A percentile compares a stretch with the other conserved stretches of the same genome.
These are phyloP conservation scores for Apiospora koreana DNA, from an alignment of 2,329 filamentous ascomycete species.

Conservation along the genomic window DNA sequence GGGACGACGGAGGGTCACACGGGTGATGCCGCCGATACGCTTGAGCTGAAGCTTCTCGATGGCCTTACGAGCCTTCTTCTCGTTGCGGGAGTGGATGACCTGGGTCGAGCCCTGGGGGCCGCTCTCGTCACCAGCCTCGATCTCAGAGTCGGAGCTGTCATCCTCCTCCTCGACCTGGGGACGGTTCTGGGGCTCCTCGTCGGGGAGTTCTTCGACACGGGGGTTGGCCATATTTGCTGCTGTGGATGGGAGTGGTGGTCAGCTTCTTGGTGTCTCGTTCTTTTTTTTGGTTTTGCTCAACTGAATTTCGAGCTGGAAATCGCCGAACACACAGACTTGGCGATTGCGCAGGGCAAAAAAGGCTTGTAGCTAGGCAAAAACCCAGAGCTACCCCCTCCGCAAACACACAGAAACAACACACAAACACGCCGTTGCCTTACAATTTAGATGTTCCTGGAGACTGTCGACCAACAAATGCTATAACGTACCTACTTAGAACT, in stretches of 20 bases:
- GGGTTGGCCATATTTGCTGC: constrained; percentile 79
- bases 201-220: constrained; percentile 95
- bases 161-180: constrained; percentile 72
- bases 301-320: constrained; percentile 1
- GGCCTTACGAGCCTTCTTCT: constrained; percentile 99
- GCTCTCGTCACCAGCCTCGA: constrained; percentile 64
- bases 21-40: constrained; percentile 95
- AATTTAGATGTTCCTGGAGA: neutral
- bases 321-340: constrained; percentile 9
- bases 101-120: constrained; percentile 81
- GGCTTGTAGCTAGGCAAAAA: constrained; percentile 6
- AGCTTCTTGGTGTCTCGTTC: constrained; percentile 1
- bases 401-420: neutral
- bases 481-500: constrained; percentile 9
- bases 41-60: constrained; percentile 98
- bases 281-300: neutral
- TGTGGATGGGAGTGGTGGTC: constrained; percentile 45
- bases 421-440: neutral
- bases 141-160: constrained; percentile 74
- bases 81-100: constrained; percentile 96
- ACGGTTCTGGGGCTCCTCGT: constrained; percentile 84
- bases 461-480: constrained; percentile 6
- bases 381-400: neutral
- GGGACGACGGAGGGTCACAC: constrained; percentile 94
- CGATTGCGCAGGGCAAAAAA: neutral